Conservation (phyloP, 2,329 filamentous ascomycete species). For the Alternaria gansuensis region DNA sequence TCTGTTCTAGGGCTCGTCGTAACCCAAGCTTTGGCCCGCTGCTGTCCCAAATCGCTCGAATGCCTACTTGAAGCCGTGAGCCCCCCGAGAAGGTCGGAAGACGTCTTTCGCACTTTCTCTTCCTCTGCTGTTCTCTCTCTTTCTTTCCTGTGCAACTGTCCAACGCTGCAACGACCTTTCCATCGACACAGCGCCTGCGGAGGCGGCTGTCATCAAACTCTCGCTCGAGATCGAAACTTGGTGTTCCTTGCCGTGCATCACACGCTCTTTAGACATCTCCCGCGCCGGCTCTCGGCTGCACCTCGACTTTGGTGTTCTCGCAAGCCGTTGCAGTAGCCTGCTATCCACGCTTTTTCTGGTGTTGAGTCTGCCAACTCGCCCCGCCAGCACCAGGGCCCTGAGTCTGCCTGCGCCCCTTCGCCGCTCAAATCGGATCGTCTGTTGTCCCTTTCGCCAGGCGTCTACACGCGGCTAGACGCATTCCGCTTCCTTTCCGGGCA, state of each 20-base stretch:
- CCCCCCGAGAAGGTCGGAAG: conserved; percentile 24
- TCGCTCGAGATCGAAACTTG: conserved; percentile 34
- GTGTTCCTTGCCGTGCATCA: conserved; percentile 44
- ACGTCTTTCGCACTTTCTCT: conserved; percentile 36
- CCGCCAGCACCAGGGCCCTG: conserved; percentile 22
- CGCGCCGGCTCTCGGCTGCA: conserved; percentile 35
- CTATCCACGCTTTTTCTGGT: conserved; percentile 43
- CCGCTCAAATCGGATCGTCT: conserved; percentile 3
- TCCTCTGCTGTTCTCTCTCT: conserved; percentile 34
- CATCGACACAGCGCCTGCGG: conserved; percentile 38
- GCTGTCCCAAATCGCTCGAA: conserved; percentile 47
- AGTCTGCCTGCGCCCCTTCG: conserved; percentile 6
- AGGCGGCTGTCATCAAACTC: conserved; percentile 42
- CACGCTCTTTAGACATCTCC: conserved; percentile 27
- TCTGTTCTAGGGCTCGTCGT: conserved; percentile 43
- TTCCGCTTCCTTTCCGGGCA: background rate
- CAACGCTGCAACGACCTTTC: conserved; percentile 27
- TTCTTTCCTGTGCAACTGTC: conserved; percentile 31
- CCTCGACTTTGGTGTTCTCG: conserved; percentile 48
- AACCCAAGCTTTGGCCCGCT: conserved; percentile 46
- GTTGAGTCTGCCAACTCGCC: conserved; percentile 43
- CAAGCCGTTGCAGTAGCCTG: conserved; percentile 38
- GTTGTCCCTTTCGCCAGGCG: conserved; percentile 1
- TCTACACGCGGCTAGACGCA: conserved; percentile 2
- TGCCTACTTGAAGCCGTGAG: conserved; percentile 38